Base-by-base conservation (phyloP, 345 rosid genomes). In the Carallia pectinifolia region DNA sequence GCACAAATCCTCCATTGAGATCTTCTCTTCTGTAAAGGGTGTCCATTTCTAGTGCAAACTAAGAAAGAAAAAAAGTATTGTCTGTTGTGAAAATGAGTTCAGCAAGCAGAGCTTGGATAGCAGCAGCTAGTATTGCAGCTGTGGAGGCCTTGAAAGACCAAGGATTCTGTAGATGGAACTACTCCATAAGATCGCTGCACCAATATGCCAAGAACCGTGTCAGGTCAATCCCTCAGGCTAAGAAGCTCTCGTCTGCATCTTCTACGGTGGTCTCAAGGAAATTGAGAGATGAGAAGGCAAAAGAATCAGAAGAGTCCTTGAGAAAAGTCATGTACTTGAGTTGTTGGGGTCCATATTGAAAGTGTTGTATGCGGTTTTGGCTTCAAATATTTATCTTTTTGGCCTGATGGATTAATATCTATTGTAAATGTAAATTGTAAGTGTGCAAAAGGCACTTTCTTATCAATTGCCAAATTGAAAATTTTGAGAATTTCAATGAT, bases 81-180 rank as follows among this genome's bases (percentile, higher is more conserved):
- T 13, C 16, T 44, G 50, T 44, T 2, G 50, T 12, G 50, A 4
- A 72, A 53, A 79, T 79, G 85, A 77, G 68, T 54, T 71, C 75
- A 3, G 61, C 68, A 36, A 75, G 82, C 56, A 77, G 68, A 77
- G 77, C 85, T 23, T 84, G 83, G 80, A n/a, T 63, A 4, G 87
- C 73, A 0, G 84, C 87, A 12, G 71, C 82, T 8, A 75, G 79
- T 23, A 64, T 84, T 7, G 83, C 66, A 34, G 83, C 76, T 13
- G 81, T 79, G 4, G 85, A 79, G 69, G 83, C 81, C 4, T 33
- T 81, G 47, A 79, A 84, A 65, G 82, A 84, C 27, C 85, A 79
- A 65, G 85, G 85, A 0, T 70, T 84, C 69, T 79, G 81, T 56
- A 71, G 88, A 48, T 76, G 88, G 85, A 84, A 81, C 66, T 56